Base-by-base conservation (phyloP, 192 early-diverging fungal species). In the Spinellus fusiger region DNA sequence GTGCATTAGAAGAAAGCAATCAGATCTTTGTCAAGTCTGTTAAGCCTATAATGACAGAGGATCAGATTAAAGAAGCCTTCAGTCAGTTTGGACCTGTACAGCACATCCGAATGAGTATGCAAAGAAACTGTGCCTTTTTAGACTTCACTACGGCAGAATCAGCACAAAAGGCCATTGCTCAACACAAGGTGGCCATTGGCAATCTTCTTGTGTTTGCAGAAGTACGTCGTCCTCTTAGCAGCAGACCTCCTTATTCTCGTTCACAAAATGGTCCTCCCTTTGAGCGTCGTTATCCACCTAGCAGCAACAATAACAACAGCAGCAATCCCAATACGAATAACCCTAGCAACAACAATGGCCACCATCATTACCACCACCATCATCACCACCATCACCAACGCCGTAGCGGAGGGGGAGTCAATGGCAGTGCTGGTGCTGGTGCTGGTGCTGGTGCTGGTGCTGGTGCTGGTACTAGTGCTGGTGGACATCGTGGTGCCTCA, bases 11-110 rank as follows among this genome's bases (percentile, higher is more conserved):
- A 44, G 40, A 44, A 44, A 44, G 10, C 18, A 46, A 15, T 1
- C 46, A 50, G n/a, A 71, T 77, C 56, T 74, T 71, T 53, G 68
- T 74, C 44, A 69, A 73, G 49, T 58, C 62, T 50, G 75, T 77
- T 5, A 65, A 64, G 23, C 62, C 71, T 35, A 56, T 12, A 31
- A 54, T 72, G 12, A 70, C 64, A n/a, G 70, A 74, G 4, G 72
- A 74, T 1, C 70, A 69, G 51, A 64, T 78, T 18, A 47, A 74
- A 26, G 69, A 78, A 2, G 76, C 66, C 2, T 74, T 78, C 38
- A 55, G 52, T 28, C 60, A 47, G 32, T 69, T 71, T 69, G 76
- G 73, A 22, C 59, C 51, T 28, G 63, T 74, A 25, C 56, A 65
- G 15, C 38, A 55, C 1, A 26, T 72, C 0, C 66, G 54, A 16